Percentiles rank a stretch among this genome's conserved stretches.
Evolutionary conservation across 495 filamentous ascomycete genomes (phyloP).

Genomic region (Xylaria castorea): DNA sequence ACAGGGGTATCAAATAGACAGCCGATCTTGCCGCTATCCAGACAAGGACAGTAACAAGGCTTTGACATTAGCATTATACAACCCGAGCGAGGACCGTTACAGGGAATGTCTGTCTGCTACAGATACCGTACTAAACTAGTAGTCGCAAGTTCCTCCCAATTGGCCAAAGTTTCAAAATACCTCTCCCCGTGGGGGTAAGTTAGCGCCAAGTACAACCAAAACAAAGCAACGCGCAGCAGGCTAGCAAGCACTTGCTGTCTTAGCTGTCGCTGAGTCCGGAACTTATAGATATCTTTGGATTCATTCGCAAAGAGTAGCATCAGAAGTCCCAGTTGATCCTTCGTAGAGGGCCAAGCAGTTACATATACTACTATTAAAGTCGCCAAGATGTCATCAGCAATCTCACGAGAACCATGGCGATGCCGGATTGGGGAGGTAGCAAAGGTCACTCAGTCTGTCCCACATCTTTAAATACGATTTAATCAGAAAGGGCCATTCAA

Average conservation of each 20-base stretch:
- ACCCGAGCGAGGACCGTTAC: neutral
- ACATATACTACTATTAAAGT: no score
- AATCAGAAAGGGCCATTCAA: neutral
- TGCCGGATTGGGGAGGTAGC: conserved; percentile 12
- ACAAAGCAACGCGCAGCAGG: neutral
- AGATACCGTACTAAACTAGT: neutral
- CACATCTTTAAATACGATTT: neutral
- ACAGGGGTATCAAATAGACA: neutral
- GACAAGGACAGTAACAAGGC: conserved; percentile 10
- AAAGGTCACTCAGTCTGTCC: neutral
- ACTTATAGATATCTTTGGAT: neutral
- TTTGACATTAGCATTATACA: neutral
- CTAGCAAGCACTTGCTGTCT: no score
- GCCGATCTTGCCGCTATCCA: neutral
- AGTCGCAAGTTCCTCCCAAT: neutral
- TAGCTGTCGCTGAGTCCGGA: neutral
- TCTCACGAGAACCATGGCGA: neutral
- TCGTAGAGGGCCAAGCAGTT: neutral
- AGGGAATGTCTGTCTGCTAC: neutral
- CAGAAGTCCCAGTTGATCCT: conserved; percentile 2
- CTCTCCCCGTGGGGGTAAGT: neutral
- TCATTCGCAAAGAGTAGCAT: neutral
- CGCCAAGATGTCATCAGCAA: neutral
- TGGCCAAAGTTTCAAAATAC: neutral
- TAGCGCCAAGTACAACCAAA: neutral